A percentile compares a stretch with the other conserved stretches of the same genome.
Evolutionary conservation across 495 filamentous ascomycete genomes (phyloP).

Genomic region (Gamarada debralockiae): DNA sequence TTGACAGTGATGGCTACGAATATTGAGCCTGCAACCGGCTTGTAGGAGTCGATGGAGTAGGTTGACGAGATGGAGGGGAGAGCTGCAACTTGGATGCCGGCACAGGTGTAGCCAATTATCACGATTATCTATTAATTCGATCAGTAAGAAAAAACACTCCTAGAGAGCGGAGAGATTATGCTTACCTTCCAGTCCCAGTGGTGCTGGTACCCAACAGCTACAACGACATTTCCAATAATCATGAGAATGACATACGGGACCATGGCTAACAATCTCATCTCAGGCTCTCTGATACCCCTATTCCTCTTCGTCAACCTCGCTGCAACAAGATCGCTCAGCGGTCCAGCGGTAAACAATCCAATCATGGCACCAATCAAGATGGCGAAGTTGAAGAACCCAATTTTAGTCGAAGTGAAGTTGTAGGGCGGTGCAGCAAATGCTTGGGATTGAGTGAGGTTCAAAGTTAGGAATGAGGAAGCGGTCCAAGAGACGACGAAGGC

Average conservation of each 20-base stretch:
- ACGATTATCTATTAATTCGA: constrained; percentile 28
- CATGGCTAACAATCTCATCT: constrained; percentile 52
- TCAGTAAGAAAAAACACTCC: no score
- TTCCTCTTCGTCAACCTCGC: constrained; percentile 48
- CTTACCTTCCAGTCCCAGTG: constrained; percentile 52
- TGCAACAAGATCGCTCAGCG: constrained; percentile 45
- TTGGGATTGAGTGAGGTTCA: constrained; percentile 61
- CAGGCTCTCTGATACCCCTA: constrained; percentile 48
- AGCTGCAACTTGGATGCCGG: constrained; percentile 53
- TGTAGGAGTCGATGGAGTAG: constrained; percentile 52
- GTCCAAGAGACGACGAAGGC: constrained; percentile 61
- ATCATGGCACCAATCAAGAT: constrained; percentile 44
- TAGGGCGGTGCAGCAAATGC: constrained; percentile 59
- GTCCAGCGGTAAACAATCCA: constrained; percentile 45
- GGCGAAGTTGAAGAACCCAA: constrained; percentile 43
- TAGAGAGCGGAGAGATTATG: no score
- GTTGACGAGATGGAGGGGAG: constrained; percentile 50
- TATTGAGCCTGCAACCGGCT: constrained; percentile 49
- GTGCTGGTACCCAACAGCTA: constrained; percentile 55
- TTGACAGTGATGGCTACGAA: constrained; percentile 48
- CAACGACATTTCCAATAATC: constrained; percentile 57
- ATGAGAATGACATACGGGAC: constrained; percentile 57
- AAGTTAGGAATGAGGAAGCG: constrained; percentile 52
- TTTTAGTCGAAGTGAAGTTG: constrained; percentile 39
- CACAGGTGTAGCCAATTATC: constrained; percentile 43